Base-by-base conservation (phyloP, 257 asterid species). In the Cruciata laevipes region DNA sequence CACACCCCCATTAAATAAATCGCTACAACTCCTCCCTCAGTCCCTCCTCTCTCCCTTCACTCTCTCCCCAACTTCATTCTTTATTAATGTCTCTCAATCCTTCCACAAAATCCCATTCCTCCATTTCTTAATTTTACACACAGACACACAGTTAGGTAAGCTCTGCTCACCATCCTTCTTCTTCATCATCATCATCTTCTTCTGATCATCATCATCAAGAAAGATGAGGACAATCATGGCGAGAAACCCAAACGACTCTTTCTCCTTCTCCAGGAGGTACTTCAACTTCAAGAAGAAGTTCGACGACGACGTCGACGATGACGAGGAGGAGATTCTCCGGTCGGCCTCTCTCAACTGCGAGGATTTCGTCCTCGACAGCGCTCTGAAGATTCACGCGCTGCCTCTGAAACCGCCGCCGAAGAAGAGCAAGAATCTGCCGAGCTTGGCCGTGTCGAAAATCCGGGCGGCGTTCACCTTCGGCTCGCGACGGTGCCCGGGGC, bases 231-330 rank as follows among this genome's bases (percentile, higher is more conserved):
- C 95, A 38, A 84, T 85, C 82, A 80, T 66, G 83, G 95, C 91
- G 2, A 74, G 71, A 69, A 80, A 74, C 71, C 85, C 84, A 2
- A 84, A 88, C 37, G 95, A 90, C 31, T 88, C 99, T 0, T 82
- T 88, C 82, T 90, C 99, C 2, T 87, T 93, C 80, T 93, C 99
- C 23, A 82, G 96, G 33, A 73, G 99, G 49, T 93, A 85, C 83
- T 93, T 90, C 72, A 68, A 74, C 80, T 78, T 79, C 81, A 88
- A 76, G 74, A 90, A 85, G 78, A 93, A 90, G 38, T 33, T 63
- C 13, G 82, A 68, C 27, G 89, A 78, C 3, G 92, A 79, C 6
- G 84, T 80, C 9, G 96, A 83, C 42, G 89, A 76, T 76, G 89
- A 81, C 63, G 89, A 80, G 66, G 82, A 83, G 65, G 44, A 77